A percentile compares a stretch with the other conserved stretches of the same genome.
phyloP scores from a whole-genome alignment of 345 rosid species.

The Ceriops tagal region DNA sequence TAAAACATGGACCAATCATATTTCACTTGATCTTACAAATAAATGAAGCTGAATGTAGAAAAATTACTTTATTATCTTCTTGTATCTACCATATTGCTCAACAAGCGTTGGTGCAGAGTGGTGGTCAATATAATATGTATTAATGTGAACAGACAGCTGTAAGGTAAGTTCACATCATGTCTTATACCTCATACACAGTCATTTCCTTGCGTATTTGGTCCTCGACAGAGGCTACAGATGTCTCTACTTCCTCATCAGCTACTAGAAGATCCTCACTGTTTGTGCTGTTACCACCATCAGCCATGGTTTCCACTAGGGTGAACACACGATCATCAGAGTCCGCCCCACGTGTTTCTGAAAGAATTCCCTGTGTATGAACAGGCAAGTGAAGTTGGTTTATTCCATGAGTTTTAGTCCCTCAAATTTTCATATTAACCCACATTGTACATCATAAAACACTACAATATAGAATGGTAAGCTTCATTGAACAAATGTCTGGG shows the following conservation, averaged over 20 bases:
- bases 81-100: too few species aligned
- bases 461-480: neutral
- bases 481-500: too few species aligned
- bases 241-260: constrained; percentile 81
- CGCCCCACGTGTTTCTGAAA: constrained; percentile 60
- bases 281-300: constrained; percentile 46
- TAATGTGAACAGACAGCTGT: neutral
- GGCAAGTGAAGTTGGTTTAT: constrained; percentile 6
- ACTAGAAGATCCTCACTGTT: constrained; percentile 54
- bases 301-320: constrained; percentile 61
- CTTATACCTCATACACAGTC: constrained; percentile 78
- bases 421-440: constrained; percentile 1
- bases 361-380: constrained; percentile 58
- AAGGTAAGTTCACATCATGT: constrained; percentile 12
- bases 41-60: too few species aligned
- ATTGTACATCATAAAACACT: neutral
- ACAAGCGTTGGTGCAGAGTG: too few species aligned
- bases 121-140: neutral
- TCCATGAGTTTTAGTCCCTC: constrained; percentile 1
- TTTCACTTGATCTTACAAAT: too few species aligned
- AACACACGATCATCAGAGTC: constrained; percentile 45
- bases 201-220: constrained; percentile 87
- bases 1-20: neutral
- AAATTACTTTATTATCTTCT: too few species aligned
- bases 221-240: constrained; percentile 73